phyloP scores from a whole-genome alignment of 129 eudicot species.

The Oenanthe sinensis region DNA sequence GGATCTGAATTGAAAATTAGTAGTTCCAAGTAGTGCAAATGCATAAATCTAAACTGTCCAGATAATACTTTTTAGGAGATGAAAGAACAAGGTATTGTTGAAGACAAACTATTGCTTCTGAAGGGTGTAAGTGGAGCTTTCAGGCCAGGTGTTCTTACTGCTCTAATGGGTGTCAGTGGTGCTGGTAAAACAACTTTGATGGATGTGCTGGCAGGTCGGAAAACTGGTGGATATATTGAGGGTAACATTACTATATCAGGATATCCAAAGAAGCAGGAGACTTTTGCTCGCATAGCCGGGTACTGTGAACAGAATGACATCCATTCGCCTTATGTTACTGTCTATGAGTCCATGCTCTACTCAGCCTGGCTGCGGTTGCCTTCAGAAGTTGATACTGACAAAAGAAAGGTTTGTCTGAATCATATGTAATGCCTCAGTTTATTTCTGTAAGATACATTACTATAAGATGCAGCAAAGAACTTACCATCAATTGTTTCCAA shows the following conservation, averaged over 20 bases:
- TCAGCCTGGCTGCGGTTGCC: conserved; percentile 9
- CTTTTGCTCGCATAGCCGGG: conserved; percentile 3
- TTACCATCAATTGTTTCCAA: neutral
- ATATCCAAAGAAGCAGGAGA: conserved; percentile 8
- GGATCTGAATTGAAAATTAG: neutral
- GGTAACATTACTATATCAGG: conserved; percentile 4
- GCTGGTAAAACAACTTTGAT: conserved; percentile 3
- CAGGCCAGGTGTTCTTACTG: conserved; percentile 8
- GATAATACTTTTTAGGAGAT: neutral
- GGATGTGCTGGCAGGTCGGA: conserved; percentile 9
- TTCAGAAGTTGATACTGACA: conserved; percentile 1
- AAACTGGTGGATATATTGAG: conserved; percentile 7
- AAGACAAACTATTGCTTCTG: conserved; percentile 4
- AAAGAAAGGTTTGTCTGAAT: conserved; percentile 2
- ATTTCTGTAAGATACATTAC: neutral
- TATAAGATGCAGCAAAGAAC: neutral
- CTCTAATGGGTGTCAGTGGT: conserved; percentile 9
- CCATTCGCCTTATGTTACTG: conserved; percentile 3
- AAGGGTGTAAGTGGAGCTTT: conserved; percentile 10
- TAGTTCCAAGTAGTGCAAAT: neutral
- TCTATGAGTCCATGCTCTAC: conserved; percentile 9
- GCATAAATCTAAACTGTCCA: neutral
- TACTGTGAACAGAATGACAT: conserved; percentile 9
- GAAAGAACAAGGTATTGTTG: conserved; percentile 1
- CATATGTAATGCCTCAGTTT: neutral